Conservation (phyloP, 805 yeast species). For the Kodamaea hsintzibuensis region DNA sequence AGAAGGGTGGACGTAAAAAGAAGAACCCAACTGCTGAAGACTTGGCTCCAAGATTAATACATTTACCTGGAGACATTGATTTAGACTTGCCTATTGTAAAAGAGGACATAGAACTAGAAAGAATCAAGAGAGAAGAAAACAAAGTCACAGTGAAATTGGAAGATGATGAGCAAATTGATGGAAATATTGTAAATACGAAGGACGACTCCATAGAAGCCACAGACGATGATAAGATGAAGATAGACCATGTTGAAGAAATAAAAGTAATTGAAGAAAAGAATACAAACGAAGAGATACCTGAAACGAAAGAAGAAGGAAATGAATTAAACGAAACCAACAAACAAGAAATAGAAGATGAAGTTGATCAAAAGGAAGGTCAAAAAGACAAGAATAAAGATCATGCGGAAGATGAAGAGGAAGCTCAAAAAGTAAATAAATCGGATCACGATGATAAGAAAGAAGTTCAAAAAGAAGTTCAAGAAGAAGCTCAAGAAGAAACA, state of each 20-base stretch:
- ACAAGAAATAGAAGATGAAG: background rate
- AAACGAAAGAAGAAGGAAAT: slow-evolving; percentile 19
- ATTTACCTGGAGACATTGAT: slow-evolving; percentile 35
- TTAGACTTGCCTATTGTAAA: slow-evolving; percentile 27
- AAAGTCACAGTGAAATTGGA: background rate
- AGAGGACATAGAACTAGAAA: slow-evolving; percentile 24
- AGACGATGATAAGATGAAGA: background rate
- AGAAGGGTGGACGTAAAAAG: slow-evolving; percentile 27
- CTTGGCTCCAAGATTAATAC: slow-evolving; percentile 12
- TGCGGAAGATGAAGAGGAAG: slow-evolving; percentile 9
- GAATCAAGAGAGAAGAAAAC: slow-evolving; percentile 9
- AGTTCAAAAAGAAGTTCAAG: slow-evolving; percentile 9
- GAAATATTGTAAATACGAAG: background rate
- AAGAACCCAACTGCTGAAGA: slow-evolving; percentile 7
- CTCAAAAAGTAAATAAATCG: slow-evolving; percentile 5
- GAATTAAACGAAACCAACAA: slow-evolving; percentile 18
- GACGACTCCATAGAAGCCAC: background rate
- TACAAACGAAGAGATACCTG: too few species aligned
- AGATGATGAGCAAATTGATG: background rate
- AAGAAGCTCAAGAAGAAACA: slow-evolving; percentile 8
- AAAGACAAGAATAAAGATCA: slow-evolving; percentile 1
- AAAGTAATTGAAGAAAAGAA: background rate
- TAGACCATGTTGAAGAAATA: background rate
- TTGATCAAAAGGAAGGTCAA: background rate
- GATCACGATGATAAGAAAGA: slow-evolving; percentile 5